Percentiles rank a stretch among this genome's conserved stretches.
Evolutionary conservation across 2,329 filamentous ascomycete genomes (phyloP).

Genomic region (Cytospora leucostoma): DNA sequence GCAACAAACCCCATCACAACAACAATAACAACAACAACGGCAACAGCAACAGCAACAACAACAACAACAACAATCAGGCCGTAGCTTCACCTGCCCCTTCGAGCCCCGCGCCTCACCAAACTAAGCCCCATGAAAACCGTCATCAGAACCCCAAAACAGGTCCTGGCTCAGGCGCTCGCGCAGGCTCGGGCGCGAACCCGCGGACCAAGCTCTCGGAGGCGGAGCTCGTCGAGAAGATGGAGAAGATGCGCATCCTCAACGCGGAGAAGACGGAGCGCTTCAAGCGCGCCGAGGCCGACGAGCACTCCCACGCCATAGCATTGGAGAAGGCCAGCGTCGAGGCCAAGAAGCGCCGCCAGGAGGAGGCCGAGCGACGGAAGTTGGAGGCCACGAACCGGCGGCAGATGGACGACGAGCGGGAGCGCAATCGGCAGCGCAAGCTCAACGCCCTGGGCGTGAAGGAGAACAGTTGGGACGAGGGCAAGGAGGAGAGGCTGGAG

Average conservation of each 20-base stretch:
- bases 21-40: slow-evolving; percentile 20
- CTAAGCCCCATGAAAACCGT: slow-evolving; percentile 34
- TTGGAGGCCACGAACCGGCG: slow-evolving; percentile 54
- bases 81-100: slow-evolving; percentile 24
- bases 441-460: slow-evolving; percentile 58
- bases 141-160: slow-evolving; percentile 32
- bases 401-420: slow-evolving; percentile 60
- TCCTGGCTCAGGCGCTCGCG: slow-evolving; percentile 43
- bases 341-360: slow-evolving; percentile 51
- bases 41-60: slow-evolving; percentile 29
- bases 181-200: slow-evolving; percentile 59
- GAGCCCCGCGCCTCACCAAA: slow-evolving; percentile 30
- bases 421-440: slow-evolving; percentile 61
- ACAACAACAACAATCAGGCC: slow-evolving; percentile 11
- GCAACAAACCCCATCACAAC: slow-evolving; percentile 14
- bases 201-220: slow-evolving; percentile 61
- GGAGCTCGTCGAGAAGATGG: slow-evolving; percentile 61
- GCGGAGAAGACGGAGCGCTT: slow-evolving; percentile 62
- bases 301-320: slow-evolving; percentile 56
- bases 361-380: slow-evolving; percentile 54
- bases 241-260: slow-evolving; percentile 59
- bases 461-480: slow-evolving; percentile 60
- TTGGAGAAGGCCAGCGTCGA: slow-evolving; percentile 59
- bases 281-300: slow-evolving; percentile 59
- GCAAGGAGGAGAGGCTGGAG: slow-evolving; percentile 49